Conservation (phyloP, 768 basidiomycete genomes). For the Butyriboletus loyo region DNA sequence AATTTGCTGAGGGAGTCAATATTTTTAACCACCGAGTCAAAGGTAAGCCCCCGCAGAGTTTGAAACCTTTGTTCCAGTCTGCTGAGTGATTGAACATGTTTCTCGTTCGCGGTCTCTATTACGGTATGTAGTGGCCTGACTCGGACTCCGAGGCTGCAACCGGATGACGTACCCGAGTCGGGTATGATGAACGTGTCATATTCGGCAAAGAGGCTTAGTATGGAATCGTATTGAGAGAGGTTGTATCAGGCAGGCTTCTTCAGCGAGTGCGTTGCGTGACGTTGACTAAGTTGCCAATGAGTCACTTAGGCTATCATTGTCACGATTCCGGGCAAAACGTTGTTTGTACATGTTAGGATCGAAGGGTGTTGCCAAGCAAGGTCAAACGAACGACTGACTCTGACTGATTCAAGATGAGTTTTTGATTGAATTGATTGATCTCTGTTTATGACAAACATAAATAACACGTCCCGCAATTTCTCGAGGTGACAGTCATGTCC, state of each 20-base stretch:
- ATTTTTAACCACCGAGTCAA: background rate
- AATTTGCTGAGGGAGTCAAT: background rate
- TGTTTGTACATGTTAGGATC: slow-evolving; percentile 22
- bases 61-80: background rate
- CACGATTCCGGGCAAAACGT: too few species aligned
- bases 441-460: slow-evolving; percentile 5
- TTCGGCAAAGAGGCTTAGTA: too few species aligned
- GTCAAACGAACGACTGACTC: slow-evolving; percentile 21
- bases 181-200: too few species aligned
- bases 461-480: background rate
- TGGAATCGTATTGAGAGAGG: too few species aligned
- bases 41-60: background rate
- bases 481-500: slow-evolving; percentile 45
- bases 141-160: too few species aligned
- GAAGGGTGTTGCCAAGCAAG: slow-evolving; percentile 9
- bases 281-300: too few species aligned
- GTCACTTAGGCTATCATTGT: too few species aligned
- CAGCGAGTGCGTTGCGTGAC: too few species aligned
- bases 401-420: slow-evolving; percentile 1
- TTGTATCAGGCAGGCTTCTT: too few species aligned
- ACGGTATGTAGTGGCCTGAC: too few species aligned
- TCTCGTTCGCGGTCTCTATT: too few species aligned
- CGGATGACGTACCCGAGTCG: too few species aligned
- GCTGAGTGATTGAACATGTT: background rate
- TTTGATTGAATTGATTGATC: slow-evolving; percentile 1